Evolutionary conservation across 2,329 filamentous ascomycete genomes (phyloP).

Genomic region (Annulohypoxylon truncatum): DNA sequence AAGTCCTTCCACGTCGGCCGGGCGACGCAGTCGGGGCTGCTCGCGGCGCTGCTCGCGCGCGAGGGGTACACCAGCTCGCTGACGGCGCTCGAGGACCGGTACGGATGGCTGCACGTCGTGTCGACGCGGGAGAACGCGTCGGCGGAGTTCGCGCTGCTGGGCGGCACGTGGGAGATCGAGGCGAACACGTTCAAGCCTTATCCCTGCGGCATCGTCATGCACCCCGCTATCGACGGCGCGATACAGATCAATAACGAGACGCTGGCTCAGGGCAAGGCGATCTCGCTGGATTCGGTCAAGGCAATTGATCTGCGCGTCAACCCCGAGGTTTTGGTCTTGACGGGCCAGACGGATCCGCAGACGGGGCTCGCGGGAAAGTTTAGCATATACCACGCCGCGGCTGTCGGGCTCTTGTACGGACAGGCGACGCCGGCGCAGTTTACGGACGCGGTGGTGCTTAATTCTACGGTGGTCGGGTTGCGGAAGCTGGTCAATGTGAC

Average conservation of each 20-base stretch:
- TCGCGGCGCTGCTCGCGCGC: slow-evolving; percentile 54
- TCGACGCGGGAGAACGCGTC: slow-evolving; percentile 54
- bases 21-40: slow-evolving; percentile 63
- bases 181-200: slow-evolving; percentile 68
- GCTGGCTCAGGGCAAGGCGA: slow-evolving; percentile 44
- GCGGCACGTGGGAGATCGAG: slow-evolving; percentile 60
- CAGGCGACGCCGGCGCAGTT: slow-evolving; percentile 64
- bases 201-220: slow-evolving; percentile 67
- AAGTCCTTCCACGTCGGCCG: slow-evolving; percentile 67
- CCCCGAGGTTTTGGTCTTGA: slow-evolving; percentile 64
- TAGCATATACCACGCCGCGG: slow-evolving; percentile 65
- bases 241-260: slow-evolving; percentile 58
- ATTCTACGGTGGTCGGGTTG: slow-evolving; percentile 54
- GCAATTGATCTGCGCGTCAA: slow-evolving; percentile 59
- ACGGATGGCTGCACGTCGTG: slow-evolving; percentile 66
- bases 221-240: slow-evolving; percentile 65
- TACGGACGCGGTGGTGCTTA: slow-evolving; percentile 59
- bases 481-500: slow-evolving; percentile 59
- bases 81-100: slow-evolving; percentile 61
- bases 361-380: slow-evolving; percentile 66
- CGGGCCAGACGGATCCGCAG: slow-evolving; percentile 60
- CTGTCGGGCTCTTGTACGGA: slow-evolving; percentile 61
- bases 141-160: slow-evolving; percentile 53
- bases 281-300: slow-evolving; percentile 51
- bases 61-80: slow-evolving; percentile 62